phyloP scores from a whole-genome alignment of 805 yeast genomes.

The Tetrapisispora iriomotensis region DNA sequence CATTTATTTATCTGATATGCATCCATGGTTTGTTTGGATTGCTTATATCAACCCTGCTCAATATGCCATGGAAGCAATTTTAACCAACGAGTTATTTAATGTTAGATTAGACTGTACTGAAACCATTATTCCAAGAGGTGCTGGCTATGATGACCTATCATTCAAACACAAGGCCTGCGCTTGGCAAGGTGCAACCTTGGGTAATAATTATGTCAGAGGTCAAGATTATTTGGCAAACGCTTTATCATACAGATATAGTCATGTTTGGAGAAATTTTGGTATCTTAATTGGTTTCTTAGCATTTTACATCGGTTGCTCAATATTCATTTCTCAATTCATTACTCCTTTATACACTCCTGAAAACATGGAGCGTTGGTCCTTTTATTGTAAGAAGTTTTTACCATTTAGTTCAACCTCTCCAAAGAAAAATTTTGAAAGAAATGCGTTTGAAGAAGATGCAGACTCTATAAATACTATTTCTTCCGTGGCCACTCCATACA shows the following conservation, averaged over 20 bases:
- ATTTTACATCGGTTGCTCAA: conserved; percentile 27
- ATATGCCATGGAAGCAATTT: conserved; percentile 52
- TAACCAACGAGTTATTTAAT: conserved; percentile 56
- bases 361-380: conserved; percentile 7
- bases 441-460: neutral
- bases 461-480: conserved; percentile 2
- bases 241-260: conserved; percentile 42
- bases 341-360: conserved; percentile 18
- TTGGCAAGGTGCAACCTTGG: conserved; percentile 51
- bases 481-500: conserved; percentile 7
- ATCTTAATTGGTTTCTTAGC: conserved; percentile 43
- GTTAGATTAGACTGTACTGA: conserved; percentile 44
- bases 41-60: conserved; percentile 48
- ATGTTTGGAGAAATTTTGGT: conserved; percentile 76
- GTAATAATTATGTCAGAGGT: conserved; percentile 45
- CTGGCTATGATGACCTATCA: conserved; percentile 36
- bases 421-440: neutral
- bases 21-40: conserved; percentile 66
- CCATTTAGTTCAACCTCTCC: conserved; percentile 1
- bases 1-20: conserved; percentile 51
- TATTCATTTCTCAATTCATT: conserved; percentile 27
- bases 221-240: conserved; percentile 39
- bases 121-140: conserved; percentile 53
- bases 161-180: conserved; percentile 41
- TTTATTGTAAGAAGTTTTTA: conserved; percentile 1